Base-by-base conservation (phyloP, 305 asterid species). In the Solanum hybrid region DNA sequence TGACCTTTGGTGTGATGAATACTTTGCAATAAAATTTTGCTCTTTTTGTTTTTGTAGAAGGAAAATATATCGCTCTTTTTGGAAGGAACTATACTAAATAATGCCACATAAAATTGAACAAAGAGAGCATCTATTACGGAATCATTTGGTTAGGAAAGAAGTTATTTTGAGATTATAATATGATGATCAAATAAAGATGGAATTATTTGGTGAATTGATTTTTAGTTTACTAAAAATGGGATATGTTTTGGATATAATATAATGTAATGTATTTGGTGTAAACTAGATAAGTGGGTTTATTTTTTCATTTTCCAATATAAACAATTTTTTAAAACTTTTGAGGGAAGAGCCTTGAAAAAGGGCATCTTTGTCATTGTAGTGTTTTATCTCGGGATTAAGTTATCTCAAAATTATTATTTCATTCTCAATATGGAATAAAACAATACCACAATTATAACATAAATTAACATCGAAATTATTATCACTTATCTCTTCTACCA, bases 41-140 rank as follows among this genome's bases (percentile, higher is more conserved):
- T 69, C 32, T 24, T 10, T 56, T n/a, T n/a, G 29, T n/a, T 66
- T 66, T 66, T 0, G 0, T 66, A 1, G 2, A 71, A 26, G 34
- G 77, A 26, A 71, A 26, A 71, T 71, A 71, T 71, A 71, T 71
- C 0, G 32, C 4, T 11, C 32, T 10, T 69, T n/a, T 24, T 11
- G 34, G 8, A 72, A 72, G 35, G 78, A 72, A 13, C 22, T 27
- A 72, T 72, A 14, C 0, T 72, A 27, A 27, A 72, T 72, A 72
- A 13, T 29, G 11, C 1, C 22, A 72, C n/a, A 12, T 72, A 72
- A 72, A n/a, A 72, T 72, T 72, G 35, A 13, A 72, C 2, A 0
- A 14, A 72, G 35, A 27, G 22, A 72, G 35, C 22, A 72, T 6
- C 0, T 27, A 6, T 27, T 27, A 0, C 7, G 35, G n/a, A 3